Conservation (phyloP, 108 stramenopile species). For the Nitzschia sp. region DNA sequence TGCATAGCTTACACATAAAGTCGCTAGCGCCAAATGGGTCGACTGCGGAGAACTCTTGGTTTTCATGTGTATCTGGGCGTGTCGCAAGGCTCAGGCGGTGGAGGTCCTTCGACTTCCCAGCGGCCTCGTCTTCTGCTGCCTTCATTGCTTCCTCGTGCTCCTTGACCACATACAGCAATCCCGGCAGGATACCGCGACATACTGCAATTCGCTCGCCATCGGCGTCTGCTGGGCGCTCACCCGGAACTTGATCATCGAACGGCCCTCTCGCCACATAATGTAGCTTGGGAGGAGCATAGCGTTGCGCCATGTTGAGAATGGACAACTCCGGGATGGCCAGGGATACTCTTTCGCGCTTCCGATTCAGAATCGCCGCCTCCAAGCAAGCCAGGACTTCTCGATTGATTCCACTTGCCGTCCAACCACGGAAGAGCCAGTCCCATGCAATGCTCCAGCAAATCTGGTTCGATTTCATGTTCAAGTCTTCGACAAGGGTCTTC, state of each 20-base stretch:
- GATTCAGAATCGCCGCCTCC: slow-evolving; percentile 62
- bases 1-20: slow-evolving; percentile 73
- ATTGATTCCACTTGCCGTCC: slow-evolving; percentile 68
- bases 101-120: not conserved
- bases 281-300: not conserved
- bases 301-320: slow-evolving; percentile 61
- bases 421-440: slow-evolving; percentile 90
- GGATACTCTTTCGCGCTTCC: slow-evolving; percentile 50
- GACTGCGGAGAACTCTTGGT: slow-evolving; percentile 28
- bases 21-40: slow-evolving; percentile 63
- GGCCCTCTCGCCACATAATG: not conserved
- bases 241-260: not conserved
- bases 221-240: not conserved
- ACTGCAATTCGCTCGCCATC: not conserved
- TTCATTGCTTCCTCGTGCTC: slow-evolving; percentile 20
- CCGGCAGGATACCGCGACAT: slow-evolving; percentile 35
- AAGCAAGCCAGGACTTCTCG: slow-evolving; percentile 62
- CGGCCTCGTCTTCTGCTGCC: not conserved
- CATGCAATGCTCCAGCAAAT: slow-evolving; percentile 85
- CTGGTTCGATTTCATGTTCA: slow-evolving; percentile 35
- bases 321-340: slow-evolving; percentile 79
- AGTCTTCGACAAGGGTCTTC: slow-evolving; percentile 22
- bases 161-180: slow-evolving; percentile 23
- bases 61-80: slow-evolving; percentile 34
- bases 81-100: slow-evolving; percentile 26